A percentile compares a stretch with the other conserved stretches of the same genome.
phyloP scores from a whole-genome alignment of 768 basidiomycete species.

The Russula brevipes region DNA sequence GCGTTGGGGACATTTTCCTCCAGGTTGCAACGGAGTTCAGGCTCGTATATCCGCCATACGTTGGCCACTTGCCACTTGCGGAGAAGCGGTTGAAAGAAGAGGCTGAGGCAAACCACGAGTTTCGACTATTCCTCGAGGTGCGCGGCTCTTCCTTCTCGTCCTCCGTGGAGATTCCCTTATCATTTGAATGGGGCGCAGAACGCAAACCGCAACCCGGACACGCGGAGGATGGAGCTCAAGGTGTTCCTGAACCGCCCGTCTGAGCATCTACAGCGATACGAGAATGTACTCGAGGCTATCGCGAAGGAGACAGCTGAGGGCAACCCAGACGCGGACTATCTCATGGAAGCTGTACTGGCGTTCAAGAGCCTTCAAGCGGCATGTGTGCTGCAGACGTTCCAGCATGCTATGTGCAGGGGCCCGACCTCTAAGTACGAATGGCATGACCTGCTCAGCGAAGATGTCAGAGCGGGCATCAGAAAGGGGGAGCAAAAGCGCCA shows the following conservation, averaged over 20 bases:
- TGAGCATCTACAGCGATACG: conserved; percentile 80
- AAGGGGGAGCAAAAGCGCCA: conserved; percentile 82
- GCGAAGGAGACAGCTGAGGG: conserved; percentile 74
- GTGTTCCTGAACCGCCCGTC: conserved; percentile 74
- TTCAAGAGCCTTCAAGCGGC: conserved; percentile 78
- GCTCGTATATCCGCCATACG: conserved; percentile 77
- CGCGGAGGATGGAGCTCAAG: conserved; percentile 64
- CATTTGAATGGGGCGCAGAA: conserved; percentile 21
- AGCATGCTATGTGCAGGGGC: conserved; percentile 81
- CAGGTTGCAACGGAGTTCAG: conserved; percentile 85
- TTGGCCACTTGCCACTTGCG: conserved; percentile 78
- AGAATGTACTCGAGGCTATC: conserved; percentile 80
- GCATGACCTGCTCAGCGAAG: conserved; percentile 78
- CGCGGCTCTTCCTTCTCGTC: conserved; percentile 11
- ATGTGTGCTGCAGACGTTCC: conserved; percentile 84
- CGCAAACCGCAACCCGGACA: conserved; percentile 50
- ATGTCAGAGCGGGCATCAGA: conserved; percentile 52
- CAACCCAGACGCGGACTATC: conserved; percentile 78
- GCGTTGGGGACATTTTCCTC: conserved; percentile 86
- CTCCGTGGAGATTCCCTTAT: not conserved
- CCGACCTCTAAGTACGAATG: conserved; percentile 80
- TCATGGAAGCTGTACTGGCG: conserved; percentile 77
- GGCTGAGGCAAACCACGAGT: conserved; percentile 70
- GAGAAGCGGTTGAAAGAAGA: conserved; percentile 88
- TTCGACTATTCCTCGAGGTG: conserved; percentile 84